phyloP scores from a whole-genome alignment of 2,329 filamentous ascomycete genomes.

The Daldinia sp. region DNA sequence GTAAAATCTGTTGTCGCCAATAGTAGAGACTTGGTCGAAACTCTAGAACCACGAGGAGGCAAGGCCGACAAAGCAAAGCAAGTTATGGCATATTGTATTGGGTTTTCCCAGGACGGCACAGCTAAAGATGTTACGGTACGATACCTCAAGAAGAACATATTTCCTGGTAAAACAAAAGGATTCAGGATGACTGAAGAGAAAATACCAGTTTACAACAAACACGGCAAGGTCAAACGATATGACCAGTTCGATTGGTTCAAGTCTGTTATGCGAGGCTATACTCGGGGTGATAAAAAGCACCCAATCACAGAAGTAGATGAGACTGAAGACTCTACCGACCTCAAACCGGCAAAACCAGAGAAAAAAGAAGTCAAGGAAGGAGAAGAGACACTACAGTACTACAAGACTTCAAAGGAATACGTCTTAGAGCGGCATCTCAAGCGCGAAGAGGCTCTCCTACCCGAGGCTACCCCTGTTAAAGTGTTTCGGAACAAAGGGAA shows the following conservation, averaged over 20 bases:
- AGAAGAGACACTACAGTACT: conserved; percentile 86
- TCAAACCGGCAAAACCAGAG: conserved; percentile 78
- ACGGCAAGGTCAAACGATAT: conserved; percentile 81
- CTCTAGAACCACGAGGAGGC: conserved; percentile 83
- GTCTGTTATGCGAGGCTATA: conserved; percentile 80
- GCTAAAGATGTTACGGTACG: conserved; percentile 95
- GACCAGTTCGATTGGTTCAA: conserved; percentile 92
- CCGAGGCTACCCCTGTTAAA: conserved; percentile 76
- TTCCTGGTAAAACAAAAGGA: conserved; percentile 92
- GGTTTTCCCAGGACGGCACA: conserved; percentile 83
- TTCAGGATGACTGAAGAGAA: conserved; percentile 83
- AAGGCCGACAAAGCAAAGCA: conserved; percentile 90
- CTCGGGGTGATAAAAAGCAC: conserved; percentile 59
- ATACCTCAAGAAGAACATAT: conserved; percentile 83
- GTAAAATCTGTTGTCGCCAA: conserved; percentile 77
- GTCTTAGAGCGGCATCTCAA: conserved; percentile 88
- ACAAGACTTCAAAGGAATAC: conserved; percentile 87
- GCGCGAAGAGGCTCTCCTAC: conserved; percentile 87
- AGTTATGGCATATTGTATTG: conserved; percentile 89
- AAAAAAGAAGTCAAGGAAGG: conserved; percentile 80
- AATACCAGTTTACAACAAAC: conserved; percentile 79
- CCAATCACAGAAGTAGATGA: conserved; percentile 80
- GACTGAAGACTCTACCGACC: conserved; percentile 80
- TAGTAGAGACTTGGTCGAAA: conserved; percentile 77
- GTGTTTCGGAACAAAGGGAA: conserved; percentile 81